Base-by-base conservation (phyloP, 2,329 filamentous ascomycete genomes). In the Polychaeton citri region DNA sequence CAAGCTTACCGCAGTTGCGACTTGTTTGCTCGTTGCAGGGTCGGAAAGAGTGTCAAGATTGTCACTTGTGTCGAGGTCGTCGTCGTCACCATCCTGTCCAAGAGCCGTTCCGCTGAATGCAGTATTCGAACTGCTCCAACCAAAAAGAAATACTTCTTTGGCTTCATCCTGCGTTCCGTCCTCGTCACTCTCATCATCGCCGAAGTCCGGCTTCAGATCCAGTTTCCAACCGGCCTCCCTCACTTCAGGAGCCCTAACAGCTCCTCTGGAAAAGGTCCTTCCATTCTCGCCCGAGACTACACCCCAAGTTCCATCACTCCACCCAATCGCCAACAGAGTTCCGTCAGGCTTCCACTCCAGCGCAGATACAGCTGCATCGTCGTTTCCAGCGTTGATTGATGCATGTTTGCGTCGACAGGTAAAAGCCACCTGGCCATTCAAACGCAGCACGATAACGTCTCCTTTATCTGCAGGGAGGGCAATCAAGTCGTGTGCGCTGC, bases 361-460 rank as follows among this genome's bases (percentile, higher is more conserved):
- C 26, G 52, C 51, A 21, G 57, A 55, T 9, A 67, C 53, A 9
- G 38, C 45, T 10, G 34, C 35, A 8, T 43, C 39, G 21, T 42
- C 40, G 8, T 35, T 33, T 13, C 50, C 48, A 28, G 24, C 24
- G 12, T 28, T 28, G 24, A 28, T 15, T 12, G 24, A 28, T 19
- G 55, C 51, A 30, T 48, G 54, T 43, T 60, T 62, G 33, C 60
- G 53, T 36, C 61, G 62, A 18, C 66, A 43, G 1, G 69, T 69
- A 50, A 79, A 79, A 2, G 78, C 76, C 34, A 66, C 58, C 48
- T 95, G 84, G 1, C 79, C 80, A 41, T 81, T 83, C 12, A 87
- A 71, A 33, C 88, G 73, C 59, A 81, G 87, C 30, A 94, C 76
- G 45, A 80, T 70, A 13, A 95, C 64, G 34, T 76, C 75, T 33